Conservation (phyloP, 192 early-diverging fungal species). For the Martensiomyces pterosporus region DNA sequence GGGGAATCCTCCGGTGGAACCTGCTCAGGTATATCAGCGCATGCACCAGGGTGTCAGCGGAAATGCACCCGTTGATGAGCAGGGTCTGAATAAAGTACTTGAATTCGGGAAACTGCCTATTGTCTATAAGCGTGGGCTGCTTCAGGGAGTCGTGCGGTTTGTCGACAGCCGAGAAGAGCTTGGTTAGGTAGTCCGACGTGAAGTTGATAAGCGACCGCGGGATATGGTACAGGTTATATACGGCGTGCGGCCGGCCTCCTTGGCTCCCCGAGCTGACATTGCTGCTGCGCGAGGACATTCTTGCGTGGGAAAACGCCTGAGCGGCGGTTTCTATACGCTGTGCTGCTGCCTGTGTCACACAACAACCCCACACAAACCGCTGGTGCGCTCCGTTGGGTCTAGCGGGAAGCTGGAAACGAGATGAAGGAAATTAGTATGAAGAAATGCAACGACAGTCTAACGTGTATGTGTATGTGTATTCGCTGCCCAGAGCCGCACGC, state of each 20-base stretch:
- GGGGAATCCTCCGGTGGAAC: slow-evolving; percentile 26
- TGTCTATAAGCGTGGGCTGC: slow-evolving; percentile 21
- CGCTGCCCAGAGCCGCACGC: too few species aligned
- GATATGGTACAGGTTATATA: slow-evolving; percentile 28
- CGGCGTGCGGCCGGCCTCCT: background rate
- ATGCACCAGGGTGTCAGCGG: slow-evolving; percentile 42
- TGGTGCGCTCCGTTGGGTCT: too few species aligned
- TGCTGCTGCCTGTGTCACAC: too few species aligned
- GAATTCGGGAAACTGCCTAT: slow-evolving; percentile 38
- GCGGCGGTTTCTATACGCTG: too few species aligned
- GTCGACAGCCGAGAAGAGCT: slow-evolving; percentile 40
- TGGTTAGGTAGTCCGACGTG: slow-evolving; percentile 34
- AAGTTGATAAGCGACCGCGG: slow-evolving; percentile 32
- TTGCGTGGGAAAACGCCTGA: too few species aligned
- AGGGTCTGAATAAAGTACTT: slow-evolving; percentile 41
- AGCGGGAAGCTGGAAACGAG: too few species aligned
- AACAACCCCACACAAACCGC: too few species aligned
- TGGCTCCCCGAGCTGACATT: too few species aligned
- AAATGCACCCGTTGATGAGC: slow-evolving; percentile 43
- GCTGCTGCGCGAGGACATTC: too few species aligned
- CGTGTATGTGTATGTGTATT: too few species aligned
- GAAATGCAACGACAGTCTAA: too few species aligned
- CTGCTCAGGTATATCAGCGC: slow-evolving; percentile 44
- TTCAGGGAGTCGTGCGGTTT: slow-evolving; percentile 24
- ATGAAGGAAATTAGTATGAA: too few species aligned